phyloP scores from a whole-genome alignment of 352 stramenopile species.

The Phytophthora melonis region DNA sequence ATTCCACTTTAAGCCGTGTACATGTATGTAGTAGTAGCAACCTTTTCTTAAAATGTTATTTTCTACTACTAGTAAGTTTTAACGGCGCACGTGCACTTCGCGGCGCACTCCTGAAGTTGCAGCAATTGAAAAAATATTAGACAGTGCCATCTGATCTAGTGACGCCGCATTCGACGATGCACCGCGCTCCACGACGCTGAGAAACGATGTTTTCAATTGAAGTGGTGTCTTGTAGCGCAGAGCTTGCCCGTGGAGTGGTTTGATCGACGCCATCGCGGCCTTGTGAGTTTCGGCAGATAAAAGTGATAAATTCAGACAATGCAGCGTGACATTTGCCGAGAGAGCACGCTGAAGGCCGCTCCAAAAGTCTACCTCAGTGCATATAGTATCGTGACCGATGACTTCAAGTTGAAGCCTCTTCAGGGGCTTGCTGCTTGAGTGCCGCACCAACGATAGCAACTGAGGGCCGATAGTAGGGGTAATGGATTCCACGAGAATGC shows the following conservation, averaged over 20 bases:
- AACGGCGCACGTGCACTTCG: conserved; percentile 24
- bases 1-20: too few species aligned
- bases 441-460: conserved; percentile 20
- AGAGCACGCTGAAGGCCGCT: conserved; percentile 22
- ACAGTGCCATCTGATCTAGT: conserved; percentile 40
- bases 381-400: not conserved
- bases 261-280: conserved; percentile 6
- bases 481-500: conserved; percentile 24
- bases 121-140: conserved; percentile 41
- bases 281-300: not conserved
- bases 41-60: too few species aligned
- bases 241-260: conserved; percentile 29
- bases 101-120: conserved; percentile 23
- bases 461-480: conserved; percentile 21
- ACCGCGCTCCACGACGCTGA: conserved; percentile 35
- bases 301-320: conserved; percentile 20
- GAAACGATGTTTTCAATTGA: conserved; percentile 32
- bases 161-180: conserved; percentile 13
- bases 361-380: conserved; percentile 17
- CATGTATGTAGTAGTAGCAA: too few species aligned
- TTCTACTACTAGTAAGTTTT: not conserved
- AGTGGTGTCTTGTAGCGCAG: conserved; percentile 22
- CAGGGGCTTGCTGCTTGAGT: conserved; percentile 21
- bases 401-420: conserved; percentile 29
- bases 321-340: conserved; percentile 20